Evolutionary conservation across 108 stramenopile genomes (phyloP).

Genomic region (Cyclotella distinguenda): DNA sequence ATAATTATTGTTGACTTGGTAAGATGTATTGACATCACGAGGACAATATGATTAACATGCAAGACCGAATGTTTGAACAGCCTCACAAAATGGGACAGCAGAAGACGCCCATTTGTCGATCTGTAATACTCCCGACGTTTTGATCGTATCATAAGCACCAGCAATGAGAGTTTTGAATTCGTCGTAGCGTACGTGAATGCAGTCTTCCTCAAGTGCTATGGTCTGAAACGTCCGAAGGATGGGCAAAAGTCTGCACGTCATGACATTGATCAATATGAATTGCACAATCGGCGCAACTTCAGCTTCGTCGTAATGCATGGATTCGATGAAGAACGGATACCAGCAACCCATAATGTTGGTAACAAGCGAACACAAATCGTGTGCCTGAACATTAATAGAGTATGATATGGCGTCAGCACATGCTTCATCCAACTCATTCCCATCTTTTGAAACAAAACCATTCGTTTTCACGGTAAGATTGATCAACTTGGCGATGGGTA

Average conservation of each 20-base stretch:
- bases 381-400: slow-evolving; percentile 36
- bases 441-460: slow-evolving; percentile 22
- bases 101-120: slow-evolving; percentile 50
- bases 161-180: slow-evolving; percentile 29
- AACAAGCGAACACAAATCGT: slow-evolving; percentile 45
- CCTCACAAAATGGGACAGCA: slow-evolving; percentile 63
- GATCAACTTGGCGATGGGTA: slow-evolving; percentile 44
- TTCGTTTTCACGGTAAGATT: slow-evolving; percentile 6
- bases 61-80: slow-evolving; percentile 42
- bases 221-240: slow-evolving; percentile 27
- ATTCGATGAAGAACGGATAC: slow-evolving; percentile 47
- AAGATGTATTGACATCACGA: no score
- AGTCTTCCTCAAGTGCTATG: background rate
- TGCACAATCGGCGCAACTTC: slow-evolving; percentile 30
- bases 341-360: slow-evolving; percentile 56
- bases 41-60: no score
- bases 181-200: slow-evolving; percentile 3
- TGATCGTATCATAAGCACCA: slow-evolving; percentile 42
- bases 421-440: slow-evolving; percentile 17
- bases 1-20: no score
- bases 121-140: slow-evolving; percentile 48
- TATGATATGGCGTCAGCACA: slow-evolving; percentile 39
- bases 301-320: background rate
- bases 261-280: slow-evolving; percentile 53
- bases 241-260: slow-evolving; percentile 46